Evolutionary conservation across 2,329 filamentous ascomycete genomes (phyloP), one percentile per base, ranked within the genome.

Genomic region (Xylaria polymorpha): DNA sequence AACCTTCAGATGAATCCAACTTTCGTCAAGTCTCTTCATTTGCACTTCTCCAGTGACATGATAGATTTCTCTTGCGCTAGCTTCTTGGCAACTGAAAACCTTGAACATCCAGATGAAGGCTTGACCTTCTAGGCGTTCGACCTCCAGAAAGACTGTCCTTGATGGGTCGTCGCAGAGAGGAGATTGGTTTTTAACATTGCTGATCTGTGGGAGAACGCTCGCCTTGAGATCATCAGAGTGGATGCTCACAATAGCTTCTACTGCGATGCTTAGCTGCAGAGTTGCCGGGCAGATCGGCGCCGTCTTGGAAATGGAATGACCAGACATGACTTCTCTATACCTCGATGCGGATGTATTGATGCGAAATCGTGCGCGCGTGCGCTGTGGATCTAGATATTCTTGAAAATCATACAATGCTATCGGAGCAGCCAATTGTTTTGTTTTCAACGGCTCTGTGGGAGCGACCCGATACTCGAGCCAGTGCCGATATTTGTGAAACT

Each of bases 261-360:
- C 72, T 3, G 70, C 80, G 0, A 85, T 70, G 22, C 76, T 75
- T 1, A 77, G 35, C 58, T 83, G 65, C 0, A 85, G 62, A 0
- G 80, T 83, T 0, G 75, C 79, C 0, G 84, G 83, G 44, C 77
- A 79, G 46, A 80, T 79, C 1, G 82, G 76, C 0, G 80, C 82
- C 0, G 81, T 80, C 39, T 79, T 66, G 0, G 78, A 80, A 51
- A 84, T 81, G 2, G 81, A 50, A 66, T 86, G 83, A 8, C 79
- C 79, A 0, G 73, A 64, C 0, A 85, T 57, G 3, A 81, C 65
- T 0, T 70, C 37, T 25, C 80, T 57, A 70, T 81, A 86, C 20
- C 22, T 48, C 41, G 12, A 8, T 44, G 14, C 41, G 41, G 41
- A 44, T 25, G 46, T 48, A 25, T 48, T 48, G n/a, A 48, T 48